phyloP scores from a whole-genome alignment of 805 yeast genomes.

The Candida insectalens region DNA sequence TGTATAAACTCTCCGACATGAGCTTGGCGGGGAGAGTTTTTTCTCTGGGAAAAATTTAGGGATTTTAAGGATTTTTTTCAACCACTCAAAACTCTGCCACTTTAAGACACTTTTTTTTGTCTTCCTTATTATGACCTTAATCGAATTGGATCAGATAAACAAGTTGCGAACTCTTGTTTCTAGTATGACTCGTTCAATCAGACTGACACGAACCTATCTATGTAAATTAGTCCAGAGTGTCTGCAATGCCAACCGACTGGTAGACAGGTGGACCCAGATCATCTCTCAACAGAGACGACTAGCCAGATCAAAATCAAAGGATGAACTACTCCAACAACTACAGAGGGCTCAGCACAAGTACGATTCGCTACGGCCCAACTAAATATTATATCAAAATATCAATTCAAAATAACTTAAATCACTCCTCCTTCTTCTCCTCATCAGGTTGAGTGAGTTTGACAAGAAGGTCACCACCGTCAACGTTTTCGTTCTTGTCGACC shows the following conservation, averaged over 20 bases:
- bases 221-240: slow-evolving; percentile 9
- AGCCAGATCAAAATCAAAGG: slow-evolving; percentile 32
- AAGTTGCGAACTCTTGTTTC: slow-evolving; percentile 11
- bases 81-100: background rate
- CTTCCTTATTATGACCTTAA: background rate
- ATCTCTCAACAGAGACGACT: slow-evolving; percentile 54
- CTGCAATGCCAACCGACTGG: slow-evolving; percentile 21
- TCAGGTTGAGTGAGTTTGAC: slow-evolving; percentile 40
- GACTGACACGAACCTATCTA: slow-evolving; percentile 10
- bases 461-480: slow-evolving; percentile 87
- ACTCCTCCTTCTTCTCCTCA: slow-evolving; percentile 5
- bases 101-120: background rate
- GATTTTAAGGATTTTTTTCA: too few species aligned
- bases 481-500: slow-evolving; percentile 87
- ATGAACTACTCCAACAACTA: too few species aligned
- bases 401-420: too few species aligned
- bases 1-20: slow-evolving; percentile 1
- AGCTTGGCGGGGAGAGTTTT: background rate
- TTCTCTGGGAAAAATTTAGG: background rate
- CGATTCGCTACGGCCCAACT: too few species aligned
- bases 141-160: slow-evolving; percentile 5
- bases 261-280: slow-evolving; percentile 53
- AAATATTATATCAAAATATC: too few species aligned
- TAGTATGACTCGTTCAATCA: slow-evolving; percentile 11
- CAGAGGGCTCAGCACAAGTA: too few species aligned